Evolutionary conservation across 2,329 filamentous ascomycete genomes (phyloP), one percentile per base, ranked within the genome.

Genomic region (Trichophyton benhamiae): DNA sequence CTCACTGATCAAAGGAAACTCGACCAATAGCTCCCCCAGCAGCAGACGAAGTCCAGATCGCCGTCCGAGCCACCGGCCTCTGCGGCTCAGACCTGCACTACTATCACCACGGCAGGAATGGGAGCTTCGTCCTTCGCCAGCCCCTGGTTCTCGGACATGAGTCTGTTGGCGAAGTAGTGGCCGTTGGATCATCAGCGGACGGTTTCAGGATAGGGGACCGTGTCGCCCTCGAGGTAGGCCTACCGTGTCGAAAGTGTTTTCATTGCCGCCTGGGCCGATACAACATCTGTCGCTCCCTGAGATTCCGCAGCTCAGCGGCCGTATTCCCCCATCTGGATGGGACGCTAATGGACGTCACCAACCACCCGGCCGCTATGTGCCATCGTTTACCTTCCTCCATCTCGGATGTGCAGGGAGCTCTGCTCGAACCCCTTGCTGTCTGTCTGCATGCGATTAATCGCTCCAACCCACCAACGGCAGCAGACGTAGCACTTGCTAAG

Each of bases 221-320:
- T 68, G 87, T 96, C 20, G 91, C 92, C n/a, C 79, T 97, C 48
- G 92, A 97, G 79, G 92, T 95, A 13, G 92, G 92, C 58, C 82
- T 89, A 59, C 89, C 91, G 0, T 97, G 92, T 77, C 85, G 88
- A 44, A 69, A 72, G 46, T 86, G 83, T 68, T 72, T 76, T 22
- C 73, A 80, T 59, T 86, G 83, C 68, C 57, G 17, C 17, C 76
- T 79, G 61, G 82, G 80, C 59, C 73, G 83, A 58, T 85, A 85
- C 70, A 86, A 86, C 66, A 82, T 86, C 65, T 86, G 83, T 74
- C 79, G 79, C 25, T 74, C 74, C 7, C 79, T 86, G 76, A 76
- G 75, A 46, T 85, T 85, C 68, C 71, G 82, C 63, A 82, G 79
- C 66, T 82, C 79, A 60, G 83, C 83, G 41, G 85, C 83, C 69